Base-by-base conservation (phyloP, 2,329 filamentous ascomycete genomes). In the Pyrenophora seminiperda region DNA sequence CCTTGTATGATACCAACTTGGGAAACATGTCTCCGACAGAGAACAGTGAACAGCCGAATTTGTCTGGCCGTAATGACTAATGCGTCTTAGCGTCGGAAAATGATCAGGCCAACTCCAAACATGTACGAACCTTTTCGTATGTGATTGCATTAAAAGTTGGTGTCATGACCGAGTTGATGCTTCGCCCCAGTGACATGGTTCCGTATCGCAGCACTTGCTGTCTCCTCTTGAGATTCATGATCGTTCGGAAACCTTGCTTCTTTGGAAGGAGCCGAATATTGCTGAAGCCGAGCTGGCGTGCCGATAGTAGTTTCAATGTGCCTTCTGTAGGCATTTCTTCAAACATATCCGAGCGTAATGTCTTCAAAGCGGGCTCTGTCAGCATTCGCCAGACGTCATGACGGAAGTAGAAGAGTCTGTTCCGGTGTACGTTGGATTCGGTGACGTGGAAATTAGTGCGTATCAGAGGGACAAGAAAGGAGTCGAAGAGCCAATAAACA, bases 371-470 rank as follows among this genome's bases (percentile, higher is more conserved):
- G 5, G 91, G 89, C 61, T 92, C 86, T 1, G 87, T 84, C 27
- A 97, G 73, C 32, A 81, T 81, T 41, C 83, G 84, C 94, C 94
- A 99, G 7, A 94, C 80, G 71, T 99, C 94, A 58, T 99, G 94
- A 3, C 93, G 88, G 68, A 97, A 97, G 74, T 91, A 99, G 72
- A 96, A 96, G 1, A 97, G 76, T 20, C 85, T 84, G 62, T 94
- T 91, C 13, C 88, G 86, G 66, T 96, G 85, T 1, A 80, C 79
- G 56, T 85, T 91, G 0, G 91, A 94, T 71, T 99, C 94, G 0
- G 94, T 99, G 30, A 97, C 89, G 67, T 97, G 93, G 65, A 99
- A 99, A 65, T 94, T 92, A 55, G 84, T 86, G 27, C 90, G 85
- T 39, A 97, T 82, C 6, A 99, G 79, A 7, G 94, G 93, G 62